Evolutionary conservation across 2,329 filamentous ascomycete species (phyloP), one percentile per base, ranked within the genome.

Genomic region (Dryadomyces quercus-mongolicae): DNA sequence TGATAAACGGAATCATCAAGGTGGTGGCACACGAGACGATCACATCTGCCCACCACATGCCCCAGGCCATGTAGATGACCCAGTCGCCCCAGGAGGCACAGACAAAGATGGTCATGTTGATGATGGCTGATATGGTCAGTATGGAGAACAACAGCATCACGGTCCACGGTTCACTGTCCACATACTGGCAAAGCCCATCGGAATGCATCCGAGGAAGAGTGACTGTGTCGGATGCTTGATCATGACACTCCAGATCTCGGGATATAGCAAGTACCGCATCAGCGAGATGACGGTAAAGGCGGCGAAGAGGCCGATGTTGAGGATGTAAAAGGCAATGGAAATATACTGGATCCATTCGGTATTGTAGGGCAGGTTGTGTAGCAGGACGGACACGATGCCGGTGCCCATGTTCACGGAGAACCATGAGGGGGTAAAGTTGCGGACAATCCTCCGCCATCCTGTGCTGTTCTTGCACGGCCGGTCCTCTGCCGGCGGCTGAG

Each of bases 341-440:
- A 84, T 66, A 64, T 75, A 81, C 58, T 54, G 72, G 0, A 85
- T 67, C 70, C 74, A 78, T 12, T 59, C 57, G 2, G 72, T 70
- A 54, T 79, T 72, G 64, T 80, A 85, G 0, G 81, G 81, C 4
- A 84, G 71, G 9, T 73, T 73, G 56, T 76, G 69, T 5, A 85
- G 70, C 5, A 85, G 68, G 22, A 82, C 72, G 0, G 77, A 77
- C 0, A 80, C 74, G 44, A 85, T 77, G 13, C 82, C 82, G 0
- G 81, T 85, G 34, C 82, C 81, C 81, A 85, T 80, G n/a, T 68
- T 76, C 21, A 74, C 70, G 0, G 70, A 66, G 62, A 78, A 77
- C 75, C 74, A 75, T 67, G 71, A 75, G 20, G 73, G 72, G 51
- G 68, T 72, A 56, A 74, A 74, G 59, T 74, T 70, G 52, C 67